Base-by-base conservation (phyloP, 2,329 filamentous ascomycete genomes). In the Mycosphaerella sp. region DNA sequence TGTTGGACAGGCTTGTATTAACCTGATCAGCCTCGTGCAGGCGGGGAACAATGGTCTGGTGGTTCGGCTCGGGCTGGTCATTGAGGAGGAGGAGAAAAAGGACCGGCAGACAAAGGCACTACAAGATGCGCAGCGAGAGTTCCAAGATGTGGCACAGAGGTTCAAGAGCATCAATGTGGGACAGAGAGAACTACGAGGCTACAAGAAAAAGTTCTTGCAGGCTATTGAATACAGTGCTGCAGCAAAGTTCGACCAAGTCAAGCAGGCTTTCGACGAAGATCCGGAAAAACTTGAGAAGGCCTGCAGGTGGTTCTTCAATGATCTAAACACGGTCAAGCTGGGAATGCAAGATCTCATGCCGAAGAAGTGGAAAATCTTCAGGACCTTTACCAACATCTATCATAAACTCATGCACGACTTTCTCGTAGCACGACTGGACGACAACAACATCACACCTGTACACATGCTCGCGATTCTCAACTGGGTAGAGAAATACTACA, bases 261-360 rank as follows among this genome's bases (percentile, higher is more conserved):
- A 83, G 52, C 80, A 86, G 48, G 79, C 83, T 41, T 97, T 98
- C 68, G 72, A 91, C 47, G 86, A 85, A 34, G 89, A 97, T 64
- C 87, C 93, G 0, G 79, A 84, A 44, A 82, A 81, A 62, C 76
- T 98, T 41, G 87, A 94, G 58, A 95, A 95, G 74, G 83, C 81
- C 59, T 81, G 95, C 71, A 87, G 87, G 64, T 98, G 93, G 93
- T 98, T 84, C 71, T 98, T 97, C 74, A 96, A 97, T 72, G 91
- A 98, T 68, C 79, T 98, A 34, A 95, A 94, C 69, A 89, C 89
- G 3, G 91, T 96, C 65, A 89, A 91, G 70, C 79, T 94, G 56
- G 91, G 93, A 64, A 95, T 98, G 87, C 81, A 86, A 54, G 81
- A 82, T 25, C 77, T 98, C 47, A 90, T 96, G 81, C 93, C 94